phyloP scores from a whole-genome alignment of 2,329 filamentous ascomycete species.

The Nigrograna mackinnonii region DNA sequence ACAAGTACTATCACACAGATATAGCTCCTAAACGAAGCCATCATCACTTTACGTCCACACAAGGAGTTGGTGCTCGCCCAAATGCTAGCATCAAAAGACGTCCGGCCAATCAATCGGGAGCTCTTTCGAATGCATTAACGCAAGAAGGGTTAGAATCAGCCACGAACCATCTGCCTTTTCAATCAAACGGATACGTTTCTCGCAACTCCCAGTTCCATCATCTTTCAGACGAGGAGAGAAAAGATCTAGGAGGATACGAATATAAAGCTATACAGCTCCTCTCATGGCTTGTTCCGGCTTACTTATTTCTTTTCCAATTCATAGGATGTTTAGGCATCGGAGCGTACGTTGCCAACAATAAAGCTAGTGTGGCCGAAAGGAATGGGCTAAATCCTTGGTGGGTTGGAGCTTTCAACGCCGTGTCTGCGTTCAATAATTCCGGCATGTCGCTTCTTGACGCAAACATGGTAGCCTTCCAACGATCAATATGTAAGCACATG shows the following conservation, averaged over 20 bases:
- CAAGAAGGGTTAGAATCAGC: conserved; percentile 7
- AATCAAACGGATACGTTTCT: conserved; percentile 29
- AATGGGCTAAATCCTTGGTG: conserved; percentile 70
- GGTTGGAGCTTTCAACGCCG: conserved; percentile 69
- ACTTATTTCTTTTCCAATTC: conserved; percentile 63
- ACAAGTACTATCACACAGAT: conserved; percentile 19
- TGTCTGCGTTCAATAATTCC: conserved; percentile 73
- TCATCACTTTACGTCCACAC: conserved; percentile 29
- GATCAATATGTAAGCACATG: no score
- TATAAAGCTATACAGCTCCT: conserved; percentile 66
- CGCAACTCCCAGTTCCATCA: conserved; percentile 54
- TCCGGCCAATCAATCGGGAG: no score
- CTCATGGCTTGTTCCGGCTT: conserved; percentile 62
- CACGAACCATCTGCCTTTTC: conserved; percentile 13
- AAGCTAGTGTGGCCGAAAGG: conserved; percentile 49
- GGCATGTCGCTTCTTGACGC: conserved; percentile 70
- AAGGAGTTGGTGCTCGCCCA: conserved; percentile 39
- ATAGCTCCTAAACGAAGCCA: conserved; percentile 4
- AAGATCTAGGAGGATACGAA: conserved; percentile 64
- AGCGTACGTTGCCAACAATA: conserved; percentile 62
- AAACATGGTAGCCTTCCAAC: conserved; percentile 66
- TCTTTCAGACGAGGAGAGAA: conserved; percentile 57
- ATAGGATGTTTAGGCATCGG: conserved; percentile 63
- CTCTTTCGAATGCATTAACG: no score
- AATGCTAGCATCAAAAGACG: conserved; percentile 24